A percentile compares a stretch with the other conserved stretches of the same genome.
phyloP scores from a whole-genome alignment of 1,139 yeast genomes.

The Yamadazyma atlantica region DNA sequence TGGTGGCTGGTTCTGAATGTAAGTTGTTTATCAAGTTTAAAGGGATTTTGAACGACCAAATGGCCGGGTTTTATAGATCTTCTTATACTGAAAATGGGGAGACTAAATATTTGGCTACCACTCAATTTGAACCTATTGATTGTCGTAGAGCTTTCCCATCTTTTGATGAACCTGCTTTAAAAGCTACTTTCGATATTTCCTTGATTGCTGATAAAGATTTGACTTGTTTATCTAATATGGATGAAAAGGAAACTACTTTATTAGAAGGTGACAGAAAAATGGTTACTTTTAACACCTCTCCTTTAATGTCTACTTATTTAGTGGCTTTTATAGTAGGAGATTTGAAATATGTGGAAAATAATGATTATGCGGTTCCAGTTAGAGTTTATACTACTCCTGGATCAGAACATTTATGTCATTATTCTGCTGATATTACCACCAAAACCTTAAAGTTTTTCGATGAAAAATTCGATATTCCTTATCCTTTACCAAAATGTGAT shows the following conservation, averaged over 20 bases:
- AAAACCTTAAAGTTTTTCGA: slow-evolving; percentile 54
- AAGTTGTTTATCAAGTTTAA: slow-evolving; percentile 56
- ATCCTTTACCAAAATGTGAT: slow-evolving; percentile 62
- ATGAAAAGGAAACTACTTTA: slow-evolving; percentile 50
- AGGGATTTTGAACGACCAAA: slow-evolving; percentile 73
- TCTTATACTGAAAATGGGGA: slow-evolving; percentile 62
- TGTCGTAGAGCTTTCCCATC: slow-evolving; percentile 92
- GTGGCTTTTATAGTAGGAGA: slow-evolving; percentile 81
- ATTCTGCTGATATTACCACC: slow-evolving; percentile 52
- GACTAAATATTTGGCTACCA: slow-evolving; percentile 67
- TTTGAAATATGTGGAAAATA: slow-evolving; percentile 66
- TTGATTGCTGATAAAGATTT: slow-evolving; percentile 58
- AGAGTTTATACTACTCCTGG: slow-evolving; percentile 58
- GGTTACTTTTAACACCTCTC: slow-evolving; percentile 54
- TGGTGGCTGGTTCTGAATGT: slow-evolving; percentile 44
- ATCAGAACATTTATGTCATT: slow-evolving; percentile 47
- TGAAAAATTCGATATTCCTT: slow-evolving; percentile 51
- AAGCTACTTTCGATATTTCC: slow-evolving; percentile 72
- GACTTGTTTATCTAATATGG: slow-evolving; percentile 82
- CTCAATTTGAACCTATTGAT: slow-evolving; percentile 89
- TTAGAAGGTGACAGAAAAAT: slow-evolving; percentile 50
- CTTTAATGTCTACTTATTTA: slow-evolving; percentile 75
- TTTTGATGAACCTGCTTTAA: slow-evolving; percentile 82
- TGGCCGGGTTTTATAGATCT: slow-evolving; percentile 89
- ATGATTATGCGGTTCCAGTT: slow-evolving; percentile 63